Base-by-base conservation (phyloP, 345 rosid genomes). In the Hibiscus syriacus region DNA sequence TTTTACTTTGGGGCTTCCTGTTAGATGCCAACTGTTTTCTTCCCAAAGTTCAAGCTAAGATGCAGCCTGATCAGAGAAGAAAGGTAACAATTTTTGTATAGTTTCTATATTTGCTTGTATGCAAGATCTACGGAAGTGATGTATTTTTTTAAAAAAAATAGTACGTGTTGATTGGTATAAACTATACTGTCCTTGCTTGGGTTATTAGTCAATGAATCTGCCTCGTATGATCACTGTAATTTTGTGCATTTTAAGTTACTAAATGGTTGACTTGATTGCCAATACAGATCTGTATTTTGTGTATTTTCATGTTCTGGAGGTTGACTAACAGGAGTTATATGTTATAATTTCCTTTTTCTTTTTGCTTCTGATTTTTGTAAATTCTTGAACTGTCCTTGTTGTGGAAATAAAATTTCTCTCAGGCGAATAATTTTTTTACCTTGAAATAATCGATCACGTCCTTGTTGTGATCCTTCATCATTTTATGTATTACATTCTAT, bases 31-130 rank as follows among this genome's bases (percentile, higher is more conserved):
- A n/a, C n/a, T n/a, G n/a, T n/a, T n/a, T n/a, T n/a, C n/a, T n/a
- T 69, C 55, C 72, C 56, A 66, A 75, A 53, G 49, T 70, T 79
- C 82, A 84, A 80, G 82, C 85, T 16, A 85, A 86, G 86, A 92
- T 92, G 98, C 96, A 90, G 82, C 78, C 86, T 79, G 97, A 90
- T 84, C 97, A 88, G 62, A 76, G 98, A 67, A 90, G 83, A 80
- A 92, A 90, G 98, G 98, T 88, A 63, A 8, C 4, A 49, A 65
- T 19, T 57, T 61, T 57, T 17, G 20, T 58, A 50, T 52, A 39
- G 7, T 59, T 20, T 26, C 13, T 68, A 45, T 16, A 19, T n/a
- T 49, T 38, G 43, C 6, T 34, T 0, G 52, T 38, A 34, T 54
- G 38, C 52, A 53, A 59, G 45, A 49, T 62, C 46, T 34, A 50